These are phyloP conservation scores for Phytophthora litchii DNA, from an alignment of 352 stramenopile genomes.

Conservation along the genomic window DNA sequence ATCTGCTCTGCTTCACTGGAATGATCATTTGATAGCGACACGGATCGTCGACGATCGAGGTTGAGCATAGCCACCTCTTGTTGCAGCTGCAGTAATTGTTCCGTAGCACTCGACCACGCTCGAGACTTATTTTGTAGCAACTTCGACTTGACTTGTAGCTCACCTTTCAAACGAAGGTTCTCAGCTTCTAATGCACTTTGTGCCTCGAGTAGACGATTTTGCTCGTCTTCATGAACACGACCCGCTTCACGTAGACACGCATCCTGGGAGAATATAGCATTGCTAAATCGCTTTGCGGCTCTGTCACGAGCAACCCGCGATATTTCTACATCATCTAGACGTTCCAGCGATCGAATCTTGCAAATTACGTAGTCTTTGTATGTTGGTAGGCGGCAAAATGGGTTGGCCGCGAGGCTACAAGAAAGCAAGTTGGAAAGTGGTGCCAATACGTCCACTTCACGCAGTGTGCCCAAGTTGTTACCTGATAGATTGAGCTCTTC, in stretches of 20 bases:
- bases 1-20: slow-evolving; percentile 27
- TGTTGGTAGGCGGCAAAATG: slow-evolving; percentile 75
- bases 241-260: slow-evolving; percentile 50
- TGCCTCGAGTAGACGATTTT: slow-evolving; percentile 58
- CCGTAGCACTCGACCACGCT: slow-evolving; percentile 79
- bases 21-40: slow-evolving; percentile 8
- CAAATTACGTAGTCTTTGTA: slow-evolving; percentile 79
- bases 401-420: slow-evolving; percentile 69
- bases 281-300: slow-evolving; percentile 67
- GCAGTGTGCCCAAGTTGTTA: slow-evolving; percentile 75
- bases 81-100: slow-evolving; percentile 78
- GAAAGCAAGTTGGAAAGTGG: slow-evolving; percentile 67
- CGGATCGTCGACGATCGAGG: slow-evolving; percentile 44
- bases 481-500: slow-evolving; percentile 72
- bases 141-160: slow-evolving; percentile 84
- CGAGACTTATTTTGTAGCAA: slow-evolving; percentile 84
- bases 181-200: slow-evolving; percentile 73
- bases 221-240: slow-evolving; percentile 52
- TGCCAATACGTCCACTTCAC: slow-evolving; percentile 68
- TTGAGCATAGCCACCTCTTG: slow-evolving; percentile 87
- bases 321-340: slow-evolving; percentile 59
- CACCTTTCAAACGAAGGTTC: slow-evolving; percentile 72
- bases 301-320: slow-evolving; percentile 55
- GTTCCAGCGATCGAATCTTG: slow-evolving; percentile 66
- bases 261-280: slow-evolving; percentile 62